phyloP scores from a whole-genome alignment of 352 stramenopile species.

The Phytophthora boehmeriae region DNA sequence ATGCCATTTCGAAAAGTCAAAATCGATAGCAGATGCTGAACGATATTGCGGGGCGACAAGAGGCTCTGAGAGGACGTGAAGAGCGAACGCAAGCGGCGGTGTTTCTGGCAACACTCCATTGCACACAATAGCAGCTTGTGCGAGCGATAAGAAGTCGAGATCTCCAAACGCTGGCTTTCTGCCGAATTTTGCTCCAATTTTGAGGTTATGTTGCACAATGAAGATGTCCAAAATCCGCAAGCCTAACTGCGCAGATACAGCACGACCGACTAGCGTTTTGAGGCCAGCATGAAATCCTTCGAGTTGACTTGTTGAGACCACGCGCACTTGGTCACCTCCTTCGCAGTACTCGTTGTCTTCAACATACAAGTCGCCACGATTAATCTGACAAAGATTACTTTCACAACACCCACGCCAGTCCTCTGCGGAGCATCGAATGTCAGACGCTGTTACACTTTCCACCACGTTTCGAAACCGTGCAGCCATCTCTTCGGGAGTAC shows the following conservation, averaged over 20 bases:
- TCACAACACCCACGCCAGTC: conserved; percentile 1
- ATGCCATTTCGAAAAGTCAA: neutral
- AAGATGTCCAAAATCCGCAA: conserved; percentile 1
- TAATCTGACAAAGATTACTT: conserved; percentile 7
- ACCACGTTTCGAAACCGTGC: too few species aligned
- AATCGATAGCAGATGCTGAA: neutral
- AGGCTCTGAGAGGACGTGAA: neutral
- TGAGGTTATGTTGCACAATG: conserved; percentile 8
- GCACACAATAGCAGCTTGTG: neutral
- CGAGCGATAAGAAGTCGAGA: neutral
- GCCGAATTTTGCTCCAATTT: conserved; percentile 1
- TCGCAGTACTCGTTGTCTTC: conserved; percentile 2
- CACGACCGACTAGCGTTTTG: neutral
- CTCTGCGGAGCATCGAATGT: conserved; percentile 1
- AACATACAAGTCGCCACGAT: conserved; percentile 4
- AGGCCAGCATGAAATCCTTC: conserved; percentile 10
- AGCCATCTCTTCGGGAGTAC: too few species aligned
- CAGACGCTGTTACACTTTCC: neutral
- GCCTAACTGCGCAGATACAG: neutral
- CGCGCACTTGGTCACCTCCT: neutral
- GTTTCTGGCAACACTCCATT: neutral
- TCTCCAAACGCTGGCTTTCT: conserved; percentile 3
- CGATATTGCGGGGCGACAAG: neutral
- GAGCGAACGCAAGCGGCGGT: conserved; percentile 1
- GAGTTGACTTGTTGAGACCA: conserved; percentile 7